Base-by-base conservation (phyloP, 768 basidiomycete genomes). In the Xanthoconium purpureum region DNA sequence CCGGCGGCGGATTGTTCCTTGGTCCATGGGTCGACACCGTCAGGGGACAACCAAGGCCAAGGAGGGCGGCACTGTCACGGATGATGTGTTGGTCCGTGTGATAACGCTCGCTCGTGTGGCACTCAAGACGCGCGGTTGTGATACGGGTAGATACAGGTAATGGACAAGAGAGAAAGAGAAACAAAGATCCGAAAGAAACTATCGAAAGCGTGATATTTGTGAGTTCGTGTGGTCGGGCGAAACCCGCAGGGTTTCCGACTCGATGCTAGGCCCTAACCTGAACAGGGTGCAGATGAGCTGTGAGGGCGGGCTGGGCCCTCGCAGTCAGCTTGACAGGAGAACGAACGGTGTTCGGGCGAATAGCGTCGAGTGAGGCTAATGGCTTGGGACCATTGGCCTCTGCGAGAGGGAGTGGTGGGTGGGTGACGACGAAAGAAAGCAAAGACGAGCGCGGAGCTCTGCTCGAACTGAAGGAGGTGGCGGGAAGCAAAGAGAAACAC, bases 21-120 rank as follows among this genome's bases (percentile, higher is more conserved):
- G 83, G 79, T 0, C 77, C 74, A 8, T 98, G 96, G 96, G 78
- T 91, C 8, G 85, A 91, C 43, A 73, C 77, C 32, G 77, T 84
- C 10, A 57, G 65, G 20, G 76, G 77, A 2, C 49, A 5, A 42
- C 51, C 3, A 71, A 76, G n/a, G 20, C 66, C 2, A 77, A 78
- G 55, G 77, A 78, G 10, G 75, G 70, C 10, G 68, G 70, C 6
- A 57, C 77, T 47, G 49, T 66, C 10, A 52, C 58, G 18, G 73
- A 77, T 51, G 78, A 73, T 33, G 50, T 84, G 9, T 47, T 81
- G 6, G 73, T 8, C 63, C 61, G 33, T 38, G 38, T 17, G 38
- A 38, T 38, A 38, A 13, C 86, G 35, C 35, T 36, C 35, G 35
- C 35, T 36, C 35, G 35, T 36, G 5, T 36, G 35, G 35, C 6